Percentiles rank a stretch among this genome's conserved stretches.
These are phyloP conservation scores for Lactarius deliciosus DNA, from an alignment of 768 basidiomycete genomes.

Conservation along the genomic window DNA sequence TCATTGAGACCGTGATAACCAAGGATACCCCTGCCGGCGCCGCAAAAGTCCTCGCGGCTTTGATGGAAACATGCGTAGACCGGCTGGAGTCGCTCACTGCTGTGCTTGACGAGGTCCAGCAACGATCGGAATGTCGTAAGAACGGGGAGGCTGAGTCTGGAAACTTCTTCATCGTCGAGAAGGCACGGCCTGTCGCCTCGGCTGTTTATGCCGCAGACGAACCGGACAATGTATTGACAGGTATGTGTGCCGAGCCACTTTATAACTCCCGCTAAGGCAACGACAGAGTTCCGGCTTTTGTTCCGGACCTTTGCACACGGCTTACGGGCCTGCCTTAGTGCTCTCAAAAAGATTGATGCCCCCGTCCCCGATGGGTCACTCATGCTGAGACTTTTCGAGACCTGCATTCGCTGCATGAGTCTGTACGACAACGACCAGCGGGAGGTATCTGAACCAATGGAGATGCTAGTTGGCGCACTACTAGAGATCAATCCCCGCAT, in stretches of 20 bases:
- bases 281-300: conserved; percentile 76
- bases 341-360: conserved; percentile 77
- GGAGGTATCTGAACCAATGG: conserved; percentile 76
- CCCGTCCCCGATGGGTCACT: conserved; percentile 81
- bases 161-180: conserved; percentile 76
- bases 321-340: conserved; percentile 73
- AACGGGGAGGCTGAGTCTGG: conserved; percentile 41
- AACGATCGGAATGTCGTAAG: conserved; percentile 48
- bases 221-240: conserved; percentile 77
- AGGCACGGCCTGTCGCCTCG: conserved; percentile 76
- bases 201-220: conserved; percentile 78
- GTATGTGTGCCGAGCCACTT: conserved; percentile 42
- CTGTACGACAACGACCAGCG: conserved; percentile 74
- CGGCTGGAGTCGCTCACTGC: conserved; percentile 79
- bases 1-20: conserved; percentile 76
- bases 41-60: conserved; percentile 62
- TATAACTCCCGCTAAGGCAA: conserved; percentile 22
- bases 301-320: conserved; percentile 89
- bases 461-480: conserved; percentile 74
- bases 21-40: conserved; percentile 75
- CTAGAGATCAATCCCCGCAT: conserved; percentile 85
- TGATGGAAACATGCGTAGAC: conserved; percentile 82
- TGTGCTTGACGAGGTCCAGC: conserved; percentile 56
- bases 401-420: conserved; percentile 79
- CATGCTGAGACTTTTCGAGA: conserved; percentile 84